Evolutionary conservation across 345 rosid species (phyloP).

Genomic region (Iberis pinnata): DNA sequence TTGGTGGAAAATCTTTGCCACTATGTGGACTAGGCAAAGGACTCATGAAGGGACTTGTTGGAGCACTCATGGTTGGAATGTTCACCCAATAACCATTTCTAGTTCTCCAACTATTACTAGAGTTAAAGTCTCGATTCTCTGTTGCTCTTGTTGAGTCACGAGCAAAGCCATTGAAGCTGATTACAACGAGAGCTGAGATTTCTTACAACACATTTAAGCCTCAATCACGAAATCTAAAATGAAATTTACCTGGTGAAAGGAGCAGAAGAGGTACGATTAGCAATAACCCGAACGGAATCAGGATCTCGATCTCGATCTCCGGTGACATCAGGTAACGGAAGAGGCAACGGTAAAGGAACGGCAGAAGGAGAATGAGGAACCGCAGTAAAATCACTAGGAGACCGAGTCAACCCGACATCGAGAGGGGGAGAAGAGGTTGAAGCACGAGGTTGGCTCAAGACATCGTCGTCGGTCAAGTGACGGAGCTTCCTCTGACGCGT

Average conservation of each 20-base stretch:
- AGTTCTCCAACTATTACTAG: conserved; percentile 28
- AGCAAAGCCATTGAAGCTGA: conserved; percentile 34
- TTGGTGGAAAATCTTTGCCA: conserved; percentile 38
- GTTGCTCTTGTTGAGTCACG: conserved; percentile 32
- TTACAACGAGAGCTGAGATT: too few species aligned
- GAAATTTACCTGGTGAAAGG: conserved; percentile 39
- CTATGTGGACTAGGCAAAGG: conserved; percentile 52
- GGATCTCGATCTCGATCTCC: conserved; percentile 32
- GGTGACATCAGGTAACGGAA: conserved; percentile 41
- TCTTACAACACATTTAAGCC: too few species aligned
- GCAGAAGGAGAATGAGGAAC: conserved; percentile 34
- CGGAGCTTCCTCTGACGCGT: conserved; percentile 53
- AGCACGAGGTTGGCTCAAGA: conserved; percentile 20
- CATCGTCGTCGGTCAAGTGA: conserved; percentile 47
- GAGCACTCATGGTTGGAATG: conserved; percentile 56
- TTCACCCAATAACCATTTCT: conserved; percentile 38
- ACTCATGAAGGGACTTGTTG: conserved; percentile 55
- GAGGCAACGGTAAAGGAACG: conserved; percentile 57
- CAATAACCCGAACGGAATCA: conserved; percentile 16
- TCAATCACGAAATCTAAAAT: too few species aligned
- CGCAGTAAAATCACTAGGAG: conserved; percentile 27
- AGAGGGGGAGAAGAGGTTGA: too few species aligned
- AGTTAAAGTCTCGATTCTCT: conserved; percentile 37
- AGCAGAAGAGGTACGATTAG: conserved; percentile 33
- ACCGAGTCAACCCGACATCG: conserved; percentile 22